Base-by-base conservation (phyloP, 371 early-diverging fungal species). In the Mortierella sp. region DNA sequence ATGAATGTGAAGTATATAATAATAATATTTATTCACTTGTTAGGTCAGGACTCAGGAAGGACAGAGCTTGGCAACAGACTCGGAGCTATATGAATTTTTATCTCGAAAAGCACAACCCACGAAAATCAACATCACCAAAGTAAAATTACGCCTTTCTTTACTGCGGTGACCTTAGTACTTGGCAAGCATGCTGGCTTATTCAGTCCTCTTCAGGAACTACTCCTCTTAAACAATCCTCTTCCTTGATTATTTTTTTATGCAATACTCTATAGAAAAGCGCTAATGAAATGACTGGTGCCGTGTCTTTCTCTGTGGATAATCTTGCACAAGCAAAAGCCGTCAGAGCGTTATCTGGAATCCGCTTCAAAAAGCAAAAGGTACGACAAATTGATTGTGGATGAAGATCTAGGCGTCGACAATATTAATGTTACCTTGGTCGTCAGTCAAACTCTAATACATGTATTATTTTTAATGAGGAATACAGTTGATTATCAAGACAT, bases 321-420 rank as follows among this genome's bases (percentile, higher is more conserved):
- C 20, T 68, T 18, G 40, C 28, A 5, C 77, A 77, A 28, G 77
- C 72, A 11, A 68, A 58, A 24, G 64, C 68, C 0, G 18, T 77
- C 16, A 52, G 54, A 37, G 45, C 22, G 11, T n/a, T 77, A 26
- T 37, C 55, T 1, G 72, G 72, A 30, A 68, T 77, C 37, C 68
- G 77, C 3, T 77, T 58, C 68, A 67, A 72, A 47, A 11, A 32
- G 24, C 45, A 62, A 22, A 72, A 77, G 68, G 77, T 77, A 57
- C 51, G 9, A 40, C n/a, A 14, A 24, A 20, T 16, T n/a, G 51
- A n/a, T 18, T 49, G 49, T 49, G 49, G n/a, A 1, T n/a, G 18
- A 49, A 6, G 6, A 49, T 0, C 6, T n/a, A 8, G 6, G n/a
- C 49, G n/a, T 6, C n/a, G 18, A 16, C 18, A n/a, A 8, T 16